phyloP scores from a whole-genome alignment of 192 early-diverging fungal species.

The Powellomyces hirtus region DNA sequence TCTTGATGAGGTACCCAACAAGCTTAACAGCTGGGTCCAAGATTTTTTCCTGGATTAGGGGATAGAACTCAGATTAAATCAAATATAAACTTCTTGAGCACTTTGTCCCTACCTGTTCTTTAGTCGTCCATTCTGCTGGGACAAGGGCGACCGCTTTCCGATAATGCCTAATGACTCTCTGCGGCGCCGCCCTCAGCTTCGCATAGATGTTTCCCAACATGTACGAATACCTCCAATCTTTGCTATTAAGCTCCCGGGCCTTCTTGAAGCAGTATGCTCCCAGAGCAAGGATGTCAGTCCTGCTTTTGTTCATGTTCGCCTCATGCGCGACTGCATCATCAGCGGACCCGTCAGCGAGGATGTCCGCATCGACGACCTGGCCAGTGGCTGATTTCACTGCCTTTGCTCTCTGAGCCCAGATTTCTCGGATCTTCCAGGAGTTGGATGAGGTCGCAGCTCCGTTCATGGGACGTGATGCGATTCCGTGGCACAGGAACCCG shows the following conservation, averaged over 20 bases:
- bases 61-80: too few relatives aligned
- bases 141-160: constrained; percentile 22
- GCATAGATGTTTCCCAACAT: constrained; percentile 33
- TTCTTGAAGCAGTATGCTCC: constrained; percentile 28
- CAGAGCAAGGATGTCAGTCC: background rate
- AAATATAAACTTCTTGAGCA: too few relatives aligned
- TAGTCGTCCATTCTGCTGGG: constrained; percentile 35
- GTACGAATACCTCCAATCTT: constrained; percentile 34
- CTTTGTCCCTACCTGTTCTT: constrained; percentile 31
- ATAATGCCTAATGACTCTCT: constrained; percentile 15
- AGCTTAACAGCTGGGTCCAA: constrained; percentile 62
- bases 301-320: background rate
- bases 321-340: background rate
- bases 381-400: background rate
- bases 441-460: constrained; percentile 18
- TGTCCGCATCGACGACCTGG: background rate
- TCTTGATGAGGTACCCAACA: constrained; percentile 56
- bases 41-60: constrained; percentile 46
- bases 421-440: background rate
- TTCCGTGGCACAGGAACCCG: constrained; percentile 36
- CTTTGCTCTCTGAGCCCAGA: background rate
- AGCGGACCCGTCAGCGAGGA: background rate
- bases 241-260: constrained; percentile 6
- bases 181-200: constrained; percentile 8
- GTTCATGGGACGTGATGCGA: constrained; percentile 30